Conservation (phyloP, 169 alveolate genomes). For the Cystoisospora suis region DNA sequence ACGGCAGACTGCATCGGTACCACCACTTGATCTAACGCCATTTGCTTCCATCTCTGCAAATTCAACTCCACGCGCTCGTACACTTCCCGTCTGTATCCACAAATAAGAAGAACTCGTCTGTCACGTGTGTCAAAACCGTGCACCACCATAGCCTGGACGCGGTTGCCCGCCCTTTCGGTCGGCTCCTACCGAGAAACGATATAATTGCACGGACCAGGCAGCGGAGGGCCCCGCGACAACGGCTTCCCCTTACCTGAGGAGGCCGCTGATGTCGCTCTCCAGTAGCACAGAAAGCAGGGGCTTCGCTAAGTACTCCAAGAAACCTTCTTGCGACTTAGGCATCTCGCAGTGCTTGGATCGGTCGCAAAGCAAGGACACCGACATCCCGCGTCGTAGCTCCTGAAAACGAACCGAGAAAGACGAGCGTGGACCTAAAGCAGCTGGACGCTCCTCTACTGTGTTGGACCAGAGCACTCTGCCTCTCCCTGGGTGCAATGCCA, state of each 20-base stretch:
- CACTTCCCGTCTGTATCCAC: slow-evolving; percentile 25
- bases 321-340: slow-evolving; percentile 86
- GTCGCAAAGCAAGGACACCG: slow-evolving; percentile 88
- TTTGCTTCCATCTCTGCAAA: slow-evolving; percentile 39
- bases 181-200: too few species aligned
- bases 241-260: slow-evolving; percentile 26
- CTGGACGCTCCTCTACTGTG: too few species aligned
- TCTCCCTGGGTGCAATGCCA: too few species aligned
- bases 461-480: too few species aligned
- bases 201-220: too few species aligned
- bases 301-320: slow-evolving; percentile 78
- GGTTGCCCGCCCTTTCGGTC: too few species aligned
- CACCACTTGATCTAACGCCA: slow-evolving; percentile 40
- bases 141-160: too few species aligned
- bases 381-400: slow-evolving; percentile 80
- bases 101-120: background rate
- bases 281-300: slow-evolving; percentile 76
- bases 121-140: background rate
- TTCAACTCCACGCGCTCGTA: slow-evolving; percentile 31
- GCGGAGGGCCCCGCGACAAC: too few species aligned
- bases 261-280: slow-evolving; percentile 31
- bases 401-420: background rate
- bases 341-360: slow-evolving; percentile 82
- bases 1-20: slow-evolving; percentile 2
- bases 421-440: too few species aligned